phyloP scores from a whole-genome alignment of 2,329 filamentous ascomycete genomes.

The Colletotrichum melonis region DNA sequence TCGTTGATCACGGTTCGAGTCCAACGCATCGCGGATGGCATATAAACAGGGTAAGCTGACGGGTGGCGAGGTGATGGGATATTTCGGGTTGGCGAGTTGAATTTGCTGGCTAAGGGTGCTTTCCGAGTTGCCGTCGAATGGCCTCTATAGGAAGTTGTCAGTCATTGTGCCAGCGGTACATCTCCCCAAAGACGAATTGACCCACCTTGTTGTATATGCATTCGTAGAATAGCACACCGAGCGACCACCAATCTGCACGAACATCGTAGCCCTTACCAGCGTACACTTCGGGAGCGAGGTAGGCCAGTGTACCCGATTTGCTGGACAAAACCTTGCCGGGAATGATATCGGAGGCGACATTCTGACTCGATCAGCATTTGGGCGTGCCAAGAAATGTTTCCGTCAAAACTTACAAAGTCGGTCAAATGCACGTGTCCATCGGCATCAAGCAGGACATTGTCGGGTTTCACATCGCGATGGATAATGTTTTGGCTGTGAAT shows the following conservation, averaged over 20 bases:
- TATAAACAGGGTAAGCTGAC: constrained; percentile 90
- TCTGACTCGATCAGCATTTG: constrained; percentile 65
- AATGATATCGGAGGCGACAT: constrained; percentile 93
- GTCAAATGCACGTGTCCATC: constrained; percentile 97
- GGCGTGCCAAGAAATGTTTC: not conserved
- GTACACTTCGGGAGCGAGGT: constrained; percentile 96
- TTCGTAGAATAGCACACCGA: constrained; percentile 98
- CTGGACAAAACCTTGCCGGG: constrained; percentile 87
- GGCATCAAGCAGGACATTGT: constrained; percentile 88
- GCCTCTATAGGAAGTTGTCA: constrained; percentile 68
- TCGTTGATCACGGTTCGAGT: constrained; percentile 81
- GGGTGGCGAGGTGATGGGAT: constrained; percentile 90
- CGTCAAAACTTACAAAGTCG: constrained; percentile 80
- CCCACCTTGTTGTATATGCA: constrained; percentile 97
- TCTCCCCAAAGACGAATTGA: not conserved
- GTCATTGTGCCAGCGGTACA: constrained; percentile 44
- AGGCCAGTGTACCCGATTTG: constrained; percentile 96
- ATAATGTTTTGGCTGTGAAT: constrained; percentile 89
- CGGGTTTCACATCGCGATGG: constrained; percentile 91
- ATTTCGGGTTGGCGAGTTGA: constrained; percentile 83
- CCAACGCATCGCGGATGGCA: constrained; percentile 85
- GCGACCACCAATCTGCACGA: constrained; percentile 98
- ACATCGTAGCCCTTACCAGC: constrained; percentile 88
- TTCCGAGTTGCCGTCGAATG: constrained; percentile 92
- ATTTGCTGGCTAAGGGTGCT: constrained; percentile 84